A percentile compares a stretch with the other conserved stretches of the same genome.
Conservation (phyloP, 1,139 yeast genomes). For the Ogataea hybrid region DNA sequence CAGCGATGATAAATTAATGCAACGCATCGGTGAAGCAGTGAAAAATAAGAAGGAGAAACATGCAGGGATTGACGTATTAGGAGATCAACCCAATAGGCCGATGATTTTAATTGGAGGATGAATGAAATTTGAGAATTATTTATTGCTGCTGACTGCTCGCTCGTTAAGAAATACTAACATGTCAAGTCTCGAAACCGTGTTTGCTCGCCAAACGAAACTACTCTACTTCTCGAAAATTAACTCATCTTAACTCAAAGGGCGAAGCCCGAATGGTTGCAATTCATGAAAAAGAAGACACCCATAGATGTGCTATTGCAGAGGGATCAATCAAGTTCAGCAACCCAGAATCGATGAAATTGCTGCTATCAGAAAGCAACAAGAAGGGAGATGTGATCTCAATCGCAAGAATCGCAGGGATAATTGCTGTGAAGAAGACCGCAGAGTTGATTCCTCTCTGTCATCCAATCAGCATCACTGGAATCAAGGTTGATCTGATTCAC, state of each 20-base stretch:
- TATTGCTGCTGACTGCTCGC: slow-evolving; percentile 3
- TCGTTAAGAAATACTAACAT: slow-evolving; percentile 9
- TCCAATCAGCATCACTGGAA: slow-evolving; percentile 41
- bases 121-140: not conserved
- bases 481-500: slow-evolving; percentile 29
- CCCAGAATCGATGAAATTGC: slow-evolving; percentile 30
- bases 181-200: not conserved
- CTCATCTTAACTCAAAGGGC: slow-evolving; percentile 43
- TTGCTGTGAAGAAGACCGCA: slow-evolving; percentile 47
- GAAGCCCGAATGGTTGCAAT: slow-evolving; percentile 50
- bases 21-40: slow-evolving; percentile 43
- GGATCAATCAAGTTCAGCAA: slow-evolving; percentile 41
- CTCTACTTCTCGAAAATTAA: slow-evolving; percentile 28
- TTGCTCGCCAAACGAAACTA: not conserved
- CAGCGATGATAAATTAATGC: slow-evolving; percentile 34
- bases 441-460: slow-evolving; percentile 49
- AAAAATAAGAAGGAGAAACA: slow-evolving; percentile 44
- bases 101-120: slow-evolving; percentile 53
- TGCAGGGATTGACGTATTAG: slow-evolving; percentile 46
- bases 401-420: slow-evolving; percentile 47
- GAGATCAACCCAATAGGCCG: slow-evolving; percentile 47
- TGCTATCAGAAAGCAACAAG: slow-evolving; percentile 37
- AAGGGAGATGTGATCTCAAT: slow-evolving; percentile 51
- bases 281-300: slow-evolving; percentile 36
- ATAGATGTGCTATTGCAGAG: slow-evolving; percentile 40